Base-by-base conservation (phyloP, 768 basidiomycete genomes). In the Tylopilus subfusipes region DNA sequence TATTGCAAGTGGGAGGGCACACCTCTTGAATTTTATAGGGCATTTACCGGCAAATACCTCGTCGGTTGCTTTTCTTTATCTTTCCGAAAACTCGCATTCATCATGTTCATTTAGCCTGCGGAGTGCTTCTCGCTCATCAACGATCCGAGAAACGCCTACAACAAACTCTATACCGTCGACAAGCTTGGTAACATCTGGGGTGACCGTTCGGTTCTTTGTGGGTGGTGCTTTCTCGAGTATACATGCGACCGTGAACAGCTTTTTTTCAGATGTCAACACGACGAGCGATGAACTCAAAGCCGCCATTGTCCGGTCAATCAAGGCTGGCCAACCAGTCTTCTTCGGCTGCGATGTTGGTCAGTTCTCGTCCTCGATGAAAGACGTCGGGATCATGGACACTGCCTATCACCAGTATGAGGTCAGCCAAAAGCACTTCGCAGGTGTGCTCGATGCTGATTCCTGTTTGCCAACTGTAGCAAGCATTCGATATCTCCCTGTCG, bases 331-430 rank as follows among this genome's bases (percentile, higher is more conserved):
- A 36, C 88, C 94, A 5, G 87, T 95, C 42, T 97, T 96, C 82
- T 98, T 98, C 66, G 96, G 94, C 0, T 97, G 95, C 68, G 96
- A 98, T 67, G 93, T 97, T 42, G 94, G 93, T 33, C 83, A 97
- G 66, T 90, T 83, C 67, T 88, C 86, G 5, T 85, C 90, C 60
- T 75, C 76, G 22, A 61, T 71, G 24, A 68, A 66, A 30, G 69
- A 59, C 14, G 69, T 78, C 2, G 96, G 95, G 24, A 84, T 97
- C 59, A 91, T 96, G 93, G 94, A 94, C 66, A 82, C 84, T 24
- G 80, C 80, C 16, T 76, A 95, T 21, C 92, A 85, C 68, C 86
- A 91, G 63, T 90, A 90, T 66, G 88, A 90, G 80, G 88, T 86
- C 25, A 30, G 49, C 48, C 47, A 2, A 33, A 46, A 16, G 11